Evolutionary conservation across 75 land plant species (phyloP), one percentile per base, ranked within the genome.

Genomic region (Larix kaempferi): DNA sequence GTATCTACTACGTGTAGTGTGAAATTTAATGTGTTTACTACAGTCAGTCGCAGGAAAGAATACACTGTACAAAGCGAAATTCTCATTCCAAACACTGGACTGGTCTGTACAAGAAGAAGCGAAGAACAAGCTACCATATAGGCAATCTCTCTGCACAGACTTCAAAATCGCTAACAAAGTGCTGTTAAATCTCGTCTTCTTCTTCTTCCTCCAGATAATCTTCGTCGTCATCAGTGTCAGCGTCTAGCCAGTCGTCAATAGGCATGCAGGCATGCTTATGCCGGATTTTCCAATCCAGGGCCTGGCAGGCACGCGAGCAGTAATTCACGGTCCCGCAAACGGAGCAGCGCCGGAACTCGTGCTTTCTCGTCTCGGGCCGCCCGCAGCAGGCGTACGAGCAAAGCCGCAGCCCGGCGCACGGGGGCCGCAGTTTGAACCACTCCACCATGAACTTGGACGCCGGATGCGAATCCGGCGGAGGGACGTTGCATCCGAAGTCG

Each of bases 281-380:
- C 41, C 89, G 72, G 33, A 88, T 29, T 81, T 92, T 92, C 98
- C 98, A 94, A 56, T 94, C 93, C 16, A 92, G 78, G 56, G 98
- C 98, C 78, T 94, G 98, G 55, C 98, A 94, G 4, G 95, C 98
- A 5, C 98, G 83, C 1, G 98, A 94, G 82, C 98, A 94, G 83
- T 94, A 94, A 60, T 94, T 94, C 39, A 94, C 98, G 11, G 81
- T 74, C 5, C 98, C 95, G 74, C 98, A 94, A 3, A 91, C 98
- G 0, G 98, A 94, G 78, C 98, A 94, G 61, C 93, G 76, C 33
- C 98, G 78, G 82, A 94, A 94, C 84, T 94, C 98, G 77, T 94
- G 95, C 75, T 79, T 77, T 58, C 98, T 63, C 10, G 95, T 90
- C 83, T 94, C 98, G 41, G 93, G 91, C 73, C 95, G 69, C 17